These are phyloP conservation scores for Elaeis guineensis DNA, from an alignment of 176 grass and related monocot species.

Conservation along the genomic window DNA sequence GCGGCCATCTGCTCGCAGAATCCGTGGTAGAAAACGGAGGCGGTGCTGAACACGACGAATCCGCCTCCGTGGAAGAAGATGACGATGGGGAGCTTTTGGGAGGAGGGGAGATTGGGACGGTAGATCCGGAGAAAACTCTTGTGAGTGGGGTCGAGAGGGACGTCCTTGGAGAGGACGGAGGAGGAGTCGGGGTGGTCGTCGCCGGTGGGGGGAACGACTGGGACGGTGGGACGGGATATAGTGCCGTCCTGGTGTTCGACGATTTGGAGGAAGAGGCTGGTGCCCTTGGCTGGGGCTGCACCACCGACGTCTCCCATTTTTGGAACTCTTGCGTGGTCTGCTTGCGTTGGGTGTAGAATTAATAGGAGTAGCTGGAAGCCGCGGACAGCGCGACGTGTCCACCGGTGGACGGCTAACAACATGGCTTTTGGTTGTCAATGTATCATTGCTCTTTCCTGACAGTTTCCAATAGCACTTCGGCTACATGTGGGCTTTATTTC, in stretches of 20 bases:
- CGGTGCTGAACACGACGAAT: slow-evolving; percentile 51
- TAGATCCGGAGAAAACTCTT: slow-evolving; percentile 58
- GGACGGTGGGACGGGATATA: slow-evolving; percentile 52
- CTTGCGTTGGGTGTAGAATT: too few species aligned
- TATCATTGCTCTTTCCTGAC: too few species aligned
- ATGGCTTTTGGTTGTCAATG: too few species aligned
- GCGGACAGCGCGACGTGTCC: too few species aligned
- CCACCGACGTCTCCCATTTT: too few species aligned
- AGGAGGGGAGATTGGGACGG: slow-evolving; percentile 18
- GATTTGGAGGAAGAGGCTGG: slow-evolving; percentile 65
- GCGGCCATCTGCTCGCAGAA: slow-evolving; percentile 56
- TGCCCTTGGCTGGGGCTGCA: slow-evolving; percentile 18
- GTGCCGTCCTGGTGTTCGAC: slow-evolving; percentile 54
- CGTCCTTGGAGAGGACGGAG: slow-evolving; percentile 45
- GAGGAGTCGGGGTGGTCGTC: not conserved
- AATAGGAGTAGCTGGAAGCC: too few species aligned
- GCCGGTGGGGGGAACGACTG: slow-evolving; percentile 17
- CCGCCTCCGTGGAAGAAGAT: slow-evolving; percentile 90
- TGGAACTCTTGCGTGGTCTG: too few species aligned
- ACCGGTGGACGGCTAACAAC: too few species aligned
- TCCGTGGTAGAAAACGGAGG: slow-evolving; percentile 37
- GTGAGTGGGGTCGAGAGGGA: slow-evolving; percentile 42
- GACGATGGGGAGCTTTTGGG: slow-evolving; percentile 51
- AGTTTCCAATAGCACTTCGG: too few species aligned
- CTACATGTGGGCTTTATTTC: too few species aligned